Evolutionary conservation across 805 yeast genomes (phyloP), one percentile per base, ranked within the genome.

Genomic region (Metschnikowia henanensis): DNA sequence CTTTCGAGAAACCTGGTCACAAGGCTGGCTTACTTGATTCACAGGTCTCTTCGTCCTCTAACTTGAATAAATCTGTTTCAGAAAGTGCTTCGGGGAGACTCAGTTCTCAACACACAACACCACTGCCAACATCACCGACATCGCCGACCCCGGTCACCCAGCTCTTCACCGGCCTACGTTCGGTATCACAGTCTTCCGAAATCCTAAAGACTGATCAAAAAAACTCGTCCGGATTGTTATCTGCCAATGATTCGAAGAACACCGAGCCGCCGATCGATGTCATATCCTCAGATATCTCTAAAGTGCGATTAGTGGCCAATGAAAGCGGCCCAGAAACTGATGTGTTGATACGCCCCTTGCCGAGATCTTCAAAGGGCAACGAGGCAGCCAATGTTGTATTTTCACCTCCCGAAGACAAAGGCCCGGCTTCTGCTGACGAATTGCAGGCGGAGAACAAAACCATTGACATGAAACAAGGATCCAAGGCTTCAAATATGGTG

Each of bases 141-240:
- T 33, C 45, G 3, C 8, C 20, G 6, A 35, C 45, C n/a, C 36
- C 37, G 8, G 20, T 23, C 6, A 30, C 44, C 3, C 39, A 30
- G 2, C 8, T 12, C 9, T 25, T 28, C 20, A 16, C 34, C 7
- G 25, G 15, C 23, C 35, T 35, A 10, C 35, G 30, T 6, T 17
- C 22, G 30, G 19, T 28, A 18, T 26, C 37, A 16, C 20, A 10
- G 10, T 21, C 43, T 6, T 29, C 43, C n/a, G 29, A 21, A 3
- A 25, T 19, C 12, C 38, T 16, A 2, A 21, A 15, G 4, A 13
- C 26, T 18, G 28, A n/a, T n/a, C n/a, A n/a, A n/a, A n/a, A n/a
- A n/a, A n/a, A n/a, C n/a, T n/a, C n/a, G n/a, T n/a, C n/a, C n/a
- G n/a, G n/a, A n/a, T n/a, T n/a, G n/a, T n/a, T n/a, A n/a, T n/a